Evolutionary conservation across 495 filamentous ascomycete genomes (phyloP).

Genomic region (Jackrogersella multiformis): DNA sequence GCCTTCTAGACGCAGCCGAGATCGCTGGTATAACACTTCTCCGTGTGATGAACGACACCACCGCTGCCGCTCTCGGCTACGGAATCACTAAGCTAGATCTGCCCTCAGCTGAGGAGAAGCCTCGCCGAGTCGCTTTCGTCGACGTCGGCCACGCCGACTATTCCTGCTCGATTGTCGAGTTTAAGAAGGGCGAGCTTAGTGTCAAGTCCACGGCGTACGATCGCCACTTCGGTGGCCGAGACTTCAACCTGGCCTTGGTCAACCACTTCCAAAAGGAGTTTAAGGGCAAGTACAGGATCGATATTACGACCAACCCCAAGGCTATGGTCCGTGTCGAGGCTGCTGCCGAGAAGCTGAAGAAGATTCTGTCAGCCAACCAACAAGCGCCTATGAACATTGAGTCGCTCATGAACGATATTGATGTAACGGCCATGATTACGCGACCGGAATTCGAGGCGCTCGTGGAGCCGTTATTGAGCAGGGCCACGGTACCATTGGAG

Average conservation of each 20-base stretch:
- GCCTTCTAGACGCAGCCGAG: slow-evolving; percentile 90
- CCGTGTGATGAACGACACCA: slow-evolving; percentile 97
- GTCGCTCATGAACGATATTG: slow-evolving; percentile 97
- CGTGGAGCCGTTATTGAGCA: slow-evolving; percentile 82
- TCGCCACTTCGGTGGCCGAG: slow-evolving; percentile 95
- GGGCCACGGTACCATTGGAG: slow-evolving; percentile 78
- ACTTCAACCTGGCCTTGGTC: slow-evolving; percentile 94
- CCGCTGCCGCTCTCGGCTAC: slow-evolving; percentile 93
- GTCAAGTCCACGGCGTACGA: slow-evolving; percentile 95
- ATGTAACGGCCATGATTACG: slow-evolving; percentile 88
- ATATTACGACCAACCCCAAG: slow-evolving; percentile 89
- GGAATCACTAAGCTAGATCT: slow-evolving; percentile 98
- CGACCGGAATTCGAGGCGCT: slow-evolving; percentile 94
- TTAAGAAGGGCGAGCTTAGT: slow-evolving; percentile 94
- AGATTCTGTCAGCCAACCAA: slow-evolving; percentile 95
- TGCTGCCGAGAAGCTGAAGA: slow-evolving; percentile 97
- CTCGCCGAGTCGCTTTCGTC: slow-evolving; percentile 88
- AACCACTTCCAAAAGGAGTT: slow-evolving; percentile 97
- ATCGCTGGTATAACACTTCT: slow-evolving; percentile 93
- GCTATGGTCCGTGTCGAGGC: slow-evolving; percentile 85
- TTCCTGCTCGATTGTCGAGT: slow-evolving; percentile 92
- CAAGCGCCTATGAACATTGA: slow-evolving; percentile 96
- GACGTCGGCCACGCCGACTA: slow-evolving; percentile 98
- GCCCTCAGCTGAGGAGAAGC: slow-evolving; percentile 88
- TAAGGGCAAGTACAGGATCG: slow-evolving; percentile 89